Base-by-base conservation (phyloP, 2,329 filamentous ascomycete genomes). In the Malbranchea cinnamomea region DNA sequence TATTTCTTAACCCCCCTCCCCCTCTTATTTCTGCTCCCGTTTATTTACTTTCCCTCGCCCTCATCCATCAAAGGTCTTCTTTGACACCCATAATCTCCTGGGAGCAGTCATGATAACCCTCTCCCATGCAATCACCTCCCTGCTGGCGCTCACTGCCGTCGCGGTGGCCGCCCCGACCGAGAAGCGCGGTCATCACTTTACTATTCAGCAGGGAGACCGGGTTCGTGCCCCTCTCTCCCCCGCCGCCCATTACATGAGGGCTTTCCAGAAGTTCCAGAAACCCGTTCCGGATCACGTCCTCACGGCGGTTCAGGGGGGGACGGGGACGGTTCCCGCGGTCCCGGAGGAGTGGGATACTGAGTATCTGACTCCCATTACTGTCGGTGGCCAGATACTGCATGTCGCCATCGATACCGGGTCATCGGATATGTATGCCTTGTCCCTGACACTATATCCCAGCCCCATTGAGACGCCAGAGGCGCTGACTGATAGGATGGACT, bases 351-450 rank as follows among this genome's bases (percentile, higher is more conserved):
- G 59, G 27, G 72, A 77, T 38, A 54, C 56, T 3, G 63, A 74
- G 45, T 77, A 74, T 34, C 54, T 74, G 17, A 63, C 67, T 33
- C 69, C 74, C 0, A 68, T 83, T 26, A 62, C 58, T 2, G 59
- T 83, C 37, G 79, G 78, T 25, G 55, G 65, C 46, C 71, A 75
- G 41, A 67, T 57, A 3, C 48, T 81, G 38, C 65, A 71, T 35
- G 49, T 84, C 36, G 75, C 81, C 47, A 67, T 84, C 36, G 79
- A 84, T 41, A 84, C 78, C 9, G 75, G 63, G 38, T 77, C 62
- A 38, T 63, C 72, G 23, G 74, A 78, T 53, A 66, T 79, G 75
- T 72, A 52, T 57, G 67, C n/a, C n/a, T 9, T 2, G 14, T n/a
- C 9, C 5, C 16, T 28, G 10, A 5, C 18, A 11, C 28, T 17